Evolutionary conservation across 768 basidiomycete species (phyloP).

Genomic region (Suillus variegatus): DNA sequence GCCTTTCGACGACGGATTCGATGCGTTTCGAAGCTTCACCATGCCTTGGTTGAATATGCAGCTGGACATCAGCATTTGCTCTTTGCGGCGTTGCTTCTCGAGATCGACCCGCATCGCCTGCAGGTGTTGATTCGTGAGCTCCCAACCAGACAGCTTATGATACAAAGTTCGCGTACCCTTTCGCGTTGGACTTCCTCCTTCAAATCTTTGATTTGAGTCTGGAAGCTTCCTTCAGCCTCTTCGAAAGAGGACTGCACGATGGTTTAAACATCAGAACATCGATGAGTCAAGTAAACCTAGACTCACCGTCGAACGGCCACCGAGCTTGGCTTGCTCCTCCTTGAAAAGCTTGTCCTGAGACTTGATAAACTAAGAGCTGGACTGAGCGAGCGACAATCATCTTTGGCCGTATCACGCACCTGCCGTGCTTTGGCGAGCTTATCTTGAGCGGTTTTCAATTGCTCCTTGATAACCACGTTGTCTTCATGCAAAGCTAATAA

Average conservation of each 20-base stretch:
- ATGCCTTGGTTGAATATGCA: constrained; percentile 73
- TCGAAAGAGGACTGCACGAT: constrained; percentile 55
- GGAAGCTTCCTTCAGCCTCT: constrained; percentile 69
- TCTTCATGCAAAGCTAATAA: constrained; percentile 79
- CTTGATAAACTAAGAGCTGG: constrained; percentile 75
- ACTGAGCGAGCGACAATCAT: background rate
- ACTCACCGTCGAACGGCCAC: constrained; percentile 47
- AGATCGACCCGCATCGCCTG: constrained; percentile 57
- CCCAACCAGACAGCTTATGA: background rate
- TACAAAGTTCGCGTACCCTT: constrained; percentile 41
- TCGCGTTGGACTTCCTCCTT: constrained; percentile 62
- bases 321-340: constrained; percentile 69
- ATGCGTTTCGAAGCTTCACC: constrained; percentile 59
- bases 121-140: constrained; percentile 7
- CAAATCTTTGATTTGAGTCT: constrained; percentile 63
- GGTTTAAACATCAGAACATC: constrained; percentile 9
- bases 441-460: constrained; percentile 67
- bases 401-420: constrained; percentile 40
- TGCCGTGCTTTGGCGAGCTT: constrained; percentile 80
- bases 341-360: constrained; percentile 88
- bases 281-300: constrained; percentile 7
- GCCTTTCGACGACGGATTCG: constrained; percentile 48
- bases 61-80: constrained; percentile 82
- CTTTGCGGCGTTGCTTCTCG: constrained; percentile 62
- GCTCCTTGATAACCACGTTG: constrained; percentile 68